These are phyloP conservation scores for Globisporangium takayamanum DNA, from an alignment of 352 stramenopile species.

Conservation along the genomic window DNA sequence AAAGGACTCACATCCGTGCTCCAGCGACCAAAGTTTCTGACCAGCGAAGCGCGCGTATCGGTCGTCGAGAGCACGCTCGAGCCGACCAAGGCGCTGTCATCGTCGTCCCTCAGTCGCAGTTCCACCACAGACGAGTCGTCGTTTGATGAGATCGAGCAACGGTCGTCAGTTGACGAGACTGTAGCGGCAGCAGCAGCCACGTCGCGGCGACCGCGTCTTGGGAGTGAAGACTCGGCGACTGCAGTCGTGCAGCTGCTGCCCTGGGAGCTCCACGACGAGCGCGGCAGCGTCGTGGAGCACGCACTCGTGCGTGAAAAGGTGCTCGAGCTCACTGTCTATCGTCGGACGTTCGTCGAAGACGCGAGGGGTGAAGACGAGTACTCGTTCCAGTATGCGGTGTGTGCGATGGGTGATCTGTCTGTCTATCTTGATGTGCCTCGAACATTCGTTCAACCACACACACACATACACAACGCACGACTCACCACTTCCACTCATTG, in stretches of 20 bases:
- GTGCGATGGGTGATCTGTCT: neutral
- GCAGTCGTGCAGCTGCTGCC: conserved; percentile 24
- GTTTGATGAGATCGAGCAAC: conserved; percentile 5
- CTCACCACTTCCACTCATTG: neutral
- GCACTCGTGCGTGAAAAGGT: conserved; percentile 39
- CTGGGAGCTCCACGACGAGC: conserved; percentile 37
- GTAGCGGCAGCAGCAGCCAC: neutral
- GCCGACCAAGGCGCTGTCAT: conserved; percentile 8
- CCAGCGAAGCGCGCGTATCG: neutral
- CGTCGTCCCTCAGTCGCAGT: conserved; percentile 5
- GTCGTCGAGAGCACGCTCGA: conserved; percentile 1
- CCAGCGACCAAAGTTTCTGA: conserved; percentile 14
- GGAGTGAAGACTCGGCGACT: conserved; percentile 9
- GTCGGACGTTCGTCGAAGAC: conserved; percentile 53
- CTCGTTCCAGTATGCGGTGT: conserved; percentile 41
- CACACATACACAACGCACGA: too few species aligned
- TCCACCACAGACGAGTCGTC: conserved; percentile 4
- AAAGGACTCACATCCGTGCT: conserved; percentile 13
- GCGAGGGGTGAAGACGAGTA: conserved; percentile 56
- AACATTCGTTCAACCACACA: too few species aligned
- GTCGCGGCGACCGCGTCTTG: conserved; percentile 2
- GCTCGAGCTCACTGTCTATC: conserved; percentile 54
- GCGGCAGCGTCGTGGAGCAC: conserved; percentile 31
- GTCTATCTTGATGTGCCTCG: neutral
- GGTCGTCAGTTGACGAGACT: neutral